These are phyloP conservation scores for Psophocarpus tetragonolobus DNA, from an alignment of 306 rosid species.

Conservation along the genomic window DNA sequence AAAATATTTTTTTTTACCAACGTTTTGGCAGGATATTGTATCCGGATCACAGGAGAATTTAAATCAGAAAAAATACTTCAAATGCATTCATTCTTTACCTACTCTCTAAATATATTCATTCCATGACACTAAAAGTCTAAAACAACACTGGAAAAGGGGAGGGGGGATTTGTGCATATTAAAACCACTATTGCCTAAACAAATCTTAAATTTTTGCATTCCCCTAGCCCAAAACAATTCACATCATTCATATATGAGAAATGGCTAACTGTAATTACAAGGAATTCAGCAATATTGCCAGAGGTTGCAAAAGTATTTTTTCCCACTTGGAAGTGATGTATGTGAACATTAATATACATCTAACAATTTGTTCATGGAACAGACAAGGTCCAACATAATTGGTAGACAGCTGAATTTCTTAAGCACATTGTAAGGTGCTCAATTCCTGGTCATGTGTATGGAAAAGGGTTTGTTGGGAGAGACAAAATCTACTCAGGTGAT, in stretches of 20 bases:
- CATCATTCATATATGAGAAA: not conserved
- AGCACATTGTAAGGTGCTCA: no score
- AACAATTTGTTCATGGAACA: no score
- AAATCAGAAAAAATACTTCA: not conserved
- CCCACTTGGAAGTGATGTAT: not conserved
- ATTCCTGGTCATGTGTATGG: no score
- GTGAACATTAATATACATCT: not conserved
- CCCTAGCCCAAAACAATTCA: not conserved
- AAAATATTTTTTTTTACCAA: not conserved
- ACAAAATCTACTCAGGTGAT: no score
- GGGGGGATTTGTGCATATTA: not conserved
- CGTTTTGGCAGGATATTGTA: not conserved
- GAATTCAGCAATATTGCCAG: not conserved
- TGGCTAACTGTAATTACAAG: not conserved
- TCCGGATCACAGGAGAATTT: not conserved
- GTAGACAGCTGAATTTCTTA: no score
- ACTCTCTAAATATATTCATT: not conserved
- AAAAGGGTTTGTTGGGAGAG: no score
- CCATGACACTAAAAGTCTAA: not conserved
- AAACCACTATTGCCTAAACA: constrained; percentile 6
- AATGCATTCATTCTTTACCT: not conserved
- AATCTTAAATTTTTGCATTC: constrained; percentile 1
- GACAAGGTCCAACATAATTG: no score
- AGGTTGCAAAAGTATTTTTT: not conserved
- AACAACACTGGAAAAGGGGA: not conserved